phyloP scores from a whole-genome alignment of 495 filamentous ascomycete species.

The Oidiodendron maius region DNA sequence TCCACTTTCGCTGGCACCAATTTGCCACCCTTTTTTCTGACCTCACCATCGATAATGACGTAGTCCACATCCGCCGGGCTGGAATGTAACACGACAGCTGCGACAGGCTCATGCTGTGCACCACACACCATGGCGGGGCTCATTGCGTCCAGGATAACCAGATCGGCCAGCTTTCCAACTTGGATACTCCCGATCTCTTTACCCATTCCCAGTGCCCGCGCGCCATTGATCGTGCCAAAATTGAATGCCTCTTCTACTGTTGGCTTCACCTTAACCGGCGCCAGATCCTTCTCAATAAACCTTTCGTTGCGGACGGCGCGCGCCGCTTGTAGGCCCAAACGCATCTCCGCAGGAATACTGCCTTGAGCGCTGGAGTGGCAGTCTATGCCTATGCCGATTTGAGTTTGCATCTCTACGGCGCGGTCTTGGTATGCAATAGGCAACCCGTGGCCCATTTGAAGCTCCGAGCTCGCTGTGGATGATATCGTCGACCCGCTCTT shows the following conservation, averaged over 20 bases:
- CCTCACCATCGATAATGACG: slow-evolving; percentile 40
- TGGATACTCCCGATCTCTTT: slow-evolving; percentile 36
- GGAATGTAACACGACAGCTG: slow-evolving; percentile 40
- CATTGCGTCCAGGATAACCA: slow-evolving; percentile 36
- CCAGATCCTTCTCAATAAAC: slow-evolving; percentile 23
- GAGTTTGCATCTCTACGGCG: slow-evolving; percentile 14
- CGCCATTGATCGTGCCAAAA: slow-evolving; percentile 42
- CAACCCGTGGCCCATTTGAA: slow-evolving; percentile 30
- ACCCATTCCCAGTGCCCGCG: slow-evolving; percentile 37
- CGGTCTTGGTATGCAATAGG: slow-evolving; percentile 8
- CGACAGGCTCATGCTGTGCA: slow-evolving; percentile 35
- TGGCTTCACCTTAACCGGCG: slow-evolving; percentile 24
- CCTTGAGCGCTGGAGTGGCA: slow-evolving; percentile 38
- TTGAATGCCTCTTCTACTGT: slow-evolving; percentile 42
- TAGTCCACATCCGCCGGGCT: slow-evolving; percentile 38
- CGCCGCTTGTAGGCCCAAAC: slow-evolving; percentile 36
- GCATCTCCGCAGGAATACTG: slow-evolving; percentile 39
- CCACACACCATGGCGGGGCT: slow-evolving; percentile 38
- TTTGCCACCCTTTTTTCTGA: slow-evolving; percentile 32
- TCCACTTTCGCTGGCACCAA: slow-evolving; percentile 3
- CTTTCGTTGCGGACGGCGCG: slow-evolving; percentile 26
- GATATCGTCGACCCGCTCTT: slow-evolving; percentile 25
- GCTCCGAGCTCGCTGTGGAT: slow-evolving; percentile 35
- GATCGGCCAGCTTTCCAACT: slow-evolving; percentile 41
- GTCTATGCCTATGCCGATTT: slow-evolving; percentile 41